phyloP scores from a whole-genome alignment of 331 rosid genomes.

The Cucumis variabilis region DNA sequence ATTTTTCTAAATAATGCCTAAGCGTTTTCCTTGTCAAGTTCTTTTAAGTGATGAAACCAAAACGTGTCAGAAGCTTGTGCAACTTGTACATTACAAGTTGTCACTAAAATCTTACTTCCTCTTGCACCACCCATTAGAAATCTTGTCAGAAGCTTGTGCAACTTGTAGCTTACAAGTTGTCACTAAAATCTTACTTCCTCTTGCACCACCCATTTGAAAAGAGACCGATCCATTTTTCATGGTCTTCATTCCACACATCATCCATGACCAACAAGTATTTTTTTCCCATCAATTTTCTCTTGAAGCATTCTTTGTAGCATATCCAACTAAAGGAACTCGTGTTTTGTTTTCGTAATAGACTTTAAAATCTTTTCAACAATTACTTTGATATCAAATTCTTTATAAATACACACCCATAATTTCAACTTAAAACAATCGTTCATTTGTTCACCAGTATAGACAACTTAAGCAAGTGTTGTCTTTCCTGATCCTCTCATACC shows the following conservation, averaged over 20 bases:
- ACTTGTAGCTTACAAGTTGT: neutral
- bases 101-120: neutral
- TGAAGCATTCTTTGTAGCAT: neutral
- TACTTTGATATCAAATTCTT: neutral
- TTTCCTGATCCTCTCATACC: slow-evolving; percentile 41
- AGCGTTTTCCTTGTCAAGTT: neutral
- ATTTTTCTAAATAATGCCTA: neutral
- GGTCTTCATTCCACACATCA: no score
- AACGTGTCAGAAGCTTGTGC: neutral
- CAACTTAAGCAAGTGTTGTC: slow-evolving; percentile 29
- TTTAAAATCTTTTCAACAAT: neutral
- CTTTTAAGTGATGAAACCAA: neutral
- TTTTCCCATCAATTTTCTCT: neutral
- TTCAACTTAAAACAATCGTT: neutral
- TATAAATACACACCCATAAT: slow-evolving; percentile 22
- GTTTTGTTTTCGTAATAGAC: neutral
- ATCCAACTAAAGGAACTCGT: neutral
- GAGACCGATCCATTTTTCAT: neutral
- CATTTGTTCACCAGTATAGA: neutral
- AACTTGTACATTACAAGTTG: neutral
- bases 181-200: neutral
- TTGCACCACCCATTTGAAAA: neutral
- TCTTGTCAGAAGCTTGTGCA: neutral
- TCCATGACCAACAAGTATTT: neutral
- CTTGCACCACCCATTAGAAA: neutral